Base-by-base conservation (phyloP, 2,329 filamentous ascomycete genomes). In the Fusarium mangiferae region DNA sequence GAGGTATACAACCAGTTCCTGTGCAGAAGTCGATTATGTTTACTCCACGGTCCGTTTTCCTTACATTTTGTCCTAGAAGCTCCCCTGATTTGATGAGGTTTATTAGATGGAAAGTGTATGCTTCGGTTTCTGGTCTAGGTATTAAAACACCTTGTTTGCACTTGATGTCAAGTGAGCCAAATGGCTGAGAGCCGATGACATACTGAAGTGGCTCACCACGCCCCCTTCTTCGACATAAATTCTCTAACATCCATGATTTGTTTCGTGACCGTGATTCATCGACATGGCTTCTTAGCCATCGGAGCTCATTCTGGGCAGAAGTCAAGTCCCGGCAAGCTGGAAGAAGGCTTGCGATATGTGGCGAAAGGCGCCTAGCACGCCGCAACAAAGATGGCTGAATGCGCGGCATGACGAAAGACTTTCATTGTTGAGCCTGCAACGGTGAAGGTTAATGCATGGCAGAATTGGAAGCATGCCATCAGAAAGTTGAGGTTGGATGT, bases 1-100 rank as follows among this genome's bases (percentile, higher is more conserved):
- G 87, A 0, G 94, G 89, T 72, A 98, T 97, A 83, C 96, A 98
- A 9, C 96, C 96, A 10, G 93, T 94, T 15, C 96, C 96, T 0
- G 94, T 95, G 82, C 96, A 98, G 36, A 98, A 86, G 81, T 99
- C 96, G 14, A 98, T 82, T 45, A 98, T 85, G 18, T 87, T 88
- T 18, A 97, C 76, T 22, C 78, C 70, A 75, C 64, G 45, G 13
- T 64, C 42, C 7, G 39, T 28, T 24, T 51, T 39, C 18, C 75
- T 71, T 45, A 61, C n/a, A 12, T 45, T 42, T 24, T 49, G 51
- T n/a, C 63, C 60, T 45, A 72, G 48, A 9, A 76, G 54, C 33
- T 57, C 35, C 20, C 66, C 71, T 13, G 70, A 73, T 58, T 79
- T 80, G 68, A 90, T 80, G 26, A 87, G 72, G 10, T 82, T 79